phyloP scores from a whole-genome alignment of 2,329 filamentous ascomycete species.

The Pseudocercospora musae region DNA sequence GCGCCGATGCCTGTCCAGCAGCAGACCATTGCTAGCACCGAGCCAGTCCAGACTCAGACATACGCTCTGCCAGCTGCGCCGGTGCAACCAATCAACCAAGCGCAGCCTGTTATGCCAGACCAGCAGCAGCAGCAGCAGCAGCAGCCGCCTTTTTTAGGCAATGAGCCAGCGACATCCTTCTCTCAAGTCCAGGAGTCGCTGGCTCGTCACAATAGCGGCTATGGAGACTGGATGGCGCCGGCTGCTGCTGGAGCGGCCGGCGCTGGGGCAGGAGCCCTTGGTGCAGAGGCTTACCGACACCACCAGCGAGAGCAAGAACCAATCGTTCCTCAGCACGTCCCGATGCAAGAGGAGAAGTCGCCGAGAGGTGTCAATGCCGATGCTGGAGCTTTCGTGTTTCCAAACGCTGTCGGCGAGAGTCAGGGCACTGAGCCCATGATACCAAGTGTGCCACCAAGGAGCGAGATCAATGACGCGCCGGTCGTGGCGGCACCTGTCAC shows the following conservation, averaged over 20 bases:
- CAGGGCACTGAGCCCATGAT: not conserved
- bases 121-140: slow-evolving; percentile 22
- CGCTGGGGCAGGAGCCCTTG: slow-evolving; percentile 39
- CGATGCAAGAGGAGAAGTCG: slow-evolving; percentile 1
- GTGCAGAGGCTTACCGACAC: slow-evolving; percentile 25
- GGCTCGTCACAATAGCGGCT: slow-evolving; percentile 36
- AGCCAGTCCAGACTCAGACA: slow-evolving; percentile 25
- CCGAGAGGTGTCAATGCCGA: not conserved
- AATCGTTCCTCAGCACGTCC: not conserved
- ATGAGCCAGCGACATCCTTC: slow-evolving; percentile 18
- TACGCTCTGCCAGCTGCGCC: slow-evolving; percentile 24
- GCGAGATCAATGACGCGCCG: not conserved
- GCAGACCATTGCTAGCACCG: slow-evolving; percentile 19
- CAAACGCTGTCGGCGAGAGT: not conserved
- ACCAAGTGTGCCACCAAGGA: not conserved
- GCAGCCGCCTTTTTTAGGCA: slow-evolving; percentile 28
- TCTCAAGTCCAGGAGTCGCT: slow-evolving; percentile 12
- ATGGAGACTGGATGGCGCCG: slow-evolving; percentile 54
- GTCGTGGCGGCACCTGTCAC: not conserved
- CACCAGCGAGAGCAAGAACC: slow-evolving; percentile 23
- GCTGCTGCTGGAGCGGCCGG: slow-evolving; percentile 42
- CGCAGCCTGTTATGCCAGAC: not conserved
- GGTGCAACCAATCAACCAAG: slow-evolving; percentile 18
- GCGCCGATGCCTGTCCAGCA: slow-evolving; percentile 12
- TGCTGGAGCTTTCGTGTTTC: not conserved